Evolutionary conservation across 2,329 filamentous ascomycete species (phyloP).

Genomic region (Pyrenophora graminea): DNA sequence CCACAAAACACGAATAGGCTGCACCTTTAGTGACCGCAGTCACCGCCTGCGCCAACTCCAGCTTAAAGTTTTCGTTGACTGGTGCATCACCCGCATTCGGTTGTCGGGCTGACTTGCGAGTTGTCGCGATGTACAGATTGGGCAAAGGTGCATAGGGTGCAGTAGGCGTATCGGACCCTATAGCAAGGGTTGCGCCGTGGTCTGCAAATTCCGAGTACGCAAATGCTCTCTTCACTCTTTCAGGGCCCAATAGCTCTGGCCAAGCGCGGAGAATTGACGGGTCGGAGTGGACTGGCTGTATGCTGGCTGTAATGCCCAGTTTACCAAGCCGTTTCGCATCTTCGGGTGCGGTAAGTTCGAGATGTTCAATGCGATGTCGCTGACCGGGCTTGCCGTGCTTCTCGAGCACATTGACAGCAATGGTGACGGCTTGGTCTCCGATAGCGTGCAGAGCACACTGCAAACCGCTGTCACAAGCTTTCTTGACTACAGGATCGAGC

Average conservation of each 20-base stretch:
- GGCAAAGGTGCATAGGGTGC: slow-evolving; percentile 59
- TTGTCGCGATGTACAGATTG: slow-evolving; percentile 65
- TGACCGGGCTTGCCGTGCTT: slow-evolving; percentile 49
- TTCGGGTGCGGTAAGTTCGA: slow-evolving; percentile 61
- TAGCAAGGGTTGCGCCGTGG: slow-evolving; percentile 57
- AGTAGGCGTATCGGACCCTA: slow-evolving; percentile 65
- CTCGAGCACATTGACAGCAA: slow-evolving; percentile 62
- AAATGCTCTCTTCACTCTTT: slow-evolving; percentile 63
- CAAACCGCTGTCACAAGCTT: slow-evolving; percentile 59
- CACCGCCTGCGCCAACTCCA: slow-evolving; percentile 60
- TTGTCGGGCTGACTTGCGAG: slow-evolving; percentile 59
- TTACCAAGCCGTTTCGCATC: slow-evolving; percentile 62
- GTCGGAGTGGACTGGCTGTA: slow-evolving; percentile 92
- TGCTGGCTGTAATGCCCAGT: slow-evolving; percentile 77
- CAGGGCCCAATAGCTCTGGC: slow-evolving; percentile 60
- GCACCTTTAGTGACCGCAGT: slow-evolving; percentile 60
- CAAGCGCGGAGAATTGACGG: slow-evolving; percentile 66
- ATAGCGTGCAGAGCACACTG: slow-evolving; percentile 70
- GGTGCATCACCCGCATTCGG: slow-evolving; percentile 45
- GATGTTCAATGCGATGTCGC: slow-evolving; percentile 67
- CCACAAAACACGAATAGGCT: slow-evolving; percentile 64
- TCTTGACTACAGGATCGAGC: slow-evolving; percentile 58
- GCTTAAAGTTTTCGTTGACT: slow-evolving; percentile 59
- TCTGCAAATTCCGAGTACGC: slow-evolving; percentile 66
- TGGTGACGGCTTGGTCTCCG: slow-evolving; percentile 62